Base-by-base conservation (phyloP, 768 basidiomycete species). In the Lyophyllum shimeji region DNA sequence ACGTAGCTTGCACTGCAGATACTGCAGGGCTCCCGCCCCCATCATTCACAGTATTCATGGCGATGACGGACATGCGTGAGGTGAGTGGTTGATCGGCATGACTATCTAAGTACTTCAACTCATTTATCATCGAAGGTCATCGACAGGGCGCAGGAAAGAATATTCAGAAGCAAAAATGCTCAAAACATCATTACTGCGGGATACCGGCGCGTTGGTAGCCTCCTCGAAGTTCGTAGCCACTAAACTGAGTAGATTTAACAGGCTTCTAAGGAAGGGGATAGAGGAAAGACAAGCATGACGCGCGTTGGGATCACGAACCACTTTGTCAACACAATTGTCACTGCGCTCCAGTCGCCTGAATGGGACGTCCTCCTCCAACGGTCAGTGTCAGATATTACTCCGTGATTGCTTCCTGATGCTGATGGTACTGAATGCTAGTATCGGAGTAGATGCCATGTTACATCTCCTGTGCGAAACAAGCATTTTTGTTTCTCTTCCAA, bases 391-490 rank as follows among this genome's bases (percentile, higher is more conserved):
- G n/a, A 33, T 18, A 12, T 15, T 18, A 24, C 34, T 29, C 18
- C 17, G 12, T 42, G 42, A 8, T 34, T 23, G n/a, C 24, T 37
- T 46, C 18, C 21, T 57, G 25, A 51, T 53, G 11, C 49, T 29
- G 29, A 29, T 29, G 34, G 34, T 9, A 43, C 50, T 48, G 11
- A 17, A 2, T 9, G 12, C 13, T 60, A 95, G 95, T 60, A 81
- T 93, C 7, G 94, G 95, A 0, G 83, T 84, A 39, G 84, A 84
- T 61, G 80, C 82, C 1, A 87, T 96, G 80, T 67, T 89, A 29
- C 86, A 94, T 66, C 75, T 98, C 9, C 80, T 98, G 17, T 77
- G 85, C 2, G 80, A 87, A 53, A 86, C 87, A 0, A 88, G 84
- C 9, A 58, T 95, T 17, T 98, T 94, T 67, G 65, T 89, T 15